phyloP scores from a whole-genome alignment of 352 stramenopile species.

The Phytophthora quininea region DNA sequence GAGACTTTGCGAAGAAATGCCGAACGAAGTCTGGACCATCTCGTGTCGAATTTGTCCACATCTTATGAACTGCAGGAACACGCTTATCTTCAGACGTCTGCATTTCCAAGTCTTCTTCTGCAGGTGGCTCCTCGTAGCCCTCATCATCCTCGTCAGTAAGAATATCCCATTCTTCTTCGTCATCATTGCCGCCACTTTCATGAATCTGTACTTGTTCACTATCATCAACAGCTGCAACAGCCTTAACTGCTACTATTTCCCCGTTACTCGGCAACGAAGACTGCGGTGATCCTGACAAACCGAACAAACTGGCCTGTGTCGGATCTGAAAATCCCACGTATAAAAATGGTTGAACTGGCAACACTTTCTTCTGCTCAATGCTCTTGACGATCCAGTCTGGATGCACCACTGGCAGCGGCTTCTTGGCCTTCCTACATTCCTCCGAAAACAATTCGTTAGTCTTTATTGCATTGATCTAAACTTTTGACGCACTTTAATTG shows the following conservation, averaged over 20 bases:
- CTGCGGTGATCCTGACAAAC: slow-evolving; percentile 4
- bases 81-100: neutral
- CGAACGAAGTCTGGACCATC: slow-evolving; percentile 78
- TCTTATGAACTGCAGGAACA: neutral
- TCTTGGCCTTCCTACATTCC: slow-evolving; percentile 54
- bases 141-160: slow-evolving; percentile 13
- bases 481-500: slow-evolving; percentile 74
- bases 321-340: slow-evolving; percentile 83
- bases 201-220: neutral
- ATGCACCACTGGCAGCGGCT: slow-evolving; percentile 77
- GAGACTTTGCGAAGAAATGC: slow-evolving; percentile 86
- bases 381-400: slow-evolving; percentile 94
- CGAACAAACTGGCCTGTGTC: slow-evolving; percentile 57
- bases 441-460: neutral
- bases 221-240: neutral
- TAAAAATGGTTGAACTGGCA: slow-evolving; percentile 85
- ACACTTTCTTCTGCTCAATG: slow-evolving; percentile 69
- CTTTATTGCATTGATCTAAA: slow-evolving; percentile 14
- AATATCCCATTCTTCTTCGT: slow-evolving; percentile 15
- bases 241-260: too few relatives aligned
- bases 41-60: slow-evolving; percentile 63
- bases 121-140: slow-evolving; percentile 6
- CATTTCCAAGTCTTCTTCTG: neutral
- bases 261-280: too few relatives aligned
- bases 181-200: neutral